These are phyloP conservation scores for Penicillium samsonianum DNA, from an alignment of 495 filamentous ascomycete species.

Conservation along the genomic window DNA sequence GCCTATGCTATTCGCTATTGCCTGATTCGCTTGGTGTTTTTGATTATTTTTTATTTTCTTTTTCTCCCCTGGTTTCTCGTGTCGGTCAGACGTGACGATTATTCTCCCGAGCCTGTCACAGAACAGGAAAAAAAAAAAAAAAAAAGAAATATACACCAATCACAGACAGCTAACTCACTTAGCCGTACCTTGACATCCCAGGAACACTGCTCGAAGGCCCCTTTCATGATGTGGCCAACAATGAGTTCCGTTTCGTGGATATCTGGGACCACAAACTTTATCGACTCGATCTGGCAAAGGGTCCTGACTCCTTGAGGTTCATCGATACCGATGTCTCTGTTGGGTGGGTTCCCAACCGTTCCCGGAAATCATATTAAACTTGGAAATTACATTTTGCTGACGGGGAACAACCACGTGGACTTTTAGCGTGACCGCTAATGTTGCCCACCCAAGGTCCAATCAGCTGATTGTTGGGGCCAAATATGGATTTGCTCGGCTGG, in stretches of 20 bases:
- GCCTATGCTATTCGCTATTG: constrained; percentile 13
- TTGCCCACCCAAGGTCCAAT: constrained; percentile 55
- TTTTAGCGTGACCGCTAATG: constrained; percentile 74
- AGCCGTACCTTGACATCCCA: constrained; percentile 75
- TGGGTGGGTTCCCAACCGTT: constrained; percentile 43
- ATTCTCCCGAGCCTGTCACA: constrained; percentile 4
- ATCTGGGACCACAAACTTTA: constrained; percentile 80
- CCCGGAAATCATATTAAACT: constrained; percentile 6
- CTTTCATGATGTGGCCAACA: constrained; percentile 66
- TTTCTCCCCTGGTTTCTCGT: constrained; percentile 10
- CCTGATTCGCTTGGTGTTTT: constrained; percentile 12
- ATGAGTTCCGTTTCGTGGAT: constrained; percentile 85
- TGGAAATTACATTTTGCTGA: constrained; percentile 12
- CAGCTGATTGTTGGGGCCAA: constrained; percentile 79
- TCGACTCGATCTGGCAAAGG: constrained; percentile 65
- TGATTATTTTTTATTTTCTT: constrained; percentile 2
- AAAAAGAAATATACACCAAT: constrained; percentile 19
- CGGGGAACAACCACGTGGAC: constrained; percentile 14
- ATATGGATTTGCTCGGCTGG: constrained; percentile 72
- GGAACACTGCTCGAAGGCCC: constrained; percentile 83
- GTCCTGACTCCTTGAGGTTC: constrained; percentile 62
- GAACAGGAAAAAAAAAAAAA: background rate
- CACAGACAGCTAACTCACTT: constrained; percentile 14
- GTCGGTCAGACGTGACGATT: constrained; percentile 20
- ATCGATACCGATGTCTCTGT: constrained; percentile 66